Evolutionary conservation across 768 basidiomycete genomes (phyloP), one percentile per base, ranked within the genome.

Genomic region (Leccinum rimulosum): DNA sequence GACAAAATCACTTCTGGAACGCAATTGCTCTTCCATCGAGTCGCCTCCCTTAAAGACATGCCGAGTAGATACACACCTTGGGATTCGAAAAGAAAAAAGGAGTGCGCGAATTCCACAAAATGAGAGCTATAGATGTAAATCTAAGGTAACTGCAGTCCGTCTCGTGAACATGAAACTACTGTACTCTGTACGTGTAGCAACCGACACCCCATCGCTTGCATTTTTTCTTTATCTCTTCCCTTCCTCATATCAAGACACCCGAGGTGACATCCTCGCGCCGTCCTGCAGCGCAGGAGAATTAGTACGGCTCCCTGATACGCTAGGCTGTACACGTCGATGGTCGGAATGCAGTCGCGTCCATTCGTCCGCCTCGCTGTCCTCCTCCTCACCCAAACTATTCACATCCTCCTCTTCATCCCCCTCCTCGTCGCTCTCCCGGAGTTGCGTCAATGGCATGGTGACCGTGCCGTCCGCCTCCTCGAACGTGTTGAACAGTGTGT

Each of bases 401-500:
- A 43, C n/a, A 43, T n/a, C n/a, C 40, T 43, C 40, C 40, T 79
- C 79, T 17, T 74, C 73, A 10, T 72, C 79, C 50, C 85, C 84
- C 52, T 86, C 84, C 50, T 86, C 86, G 52, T 85, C 87, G 45
- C 79, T 82, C 76, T 94, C 93, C 40, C 80, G 75, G 54, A 95
- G 74, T 61, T 80, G 78, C 12, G 82, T 78, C 50, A 95, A 67
- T 12, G 86, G 85, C 47, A 89, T 77, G 56, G 73, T 45, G 28
- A 30, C 36, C 31, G n/a, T 33, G 17, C 58, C 61, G 11, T 25
- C 58, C 0, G 28, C 63, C 52, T 81, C 85, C 56, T 88, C 91
- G 65, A 89, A 93, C 12, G 91, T 81, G 70, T 82, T 85, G 74
- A 93, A 95, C 27, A 95, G 75, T 15, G 86, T 85, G 7, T 80